Evolutionary conservation across 495 filamentous ascomycete genomes (phyloP), one percentile per base, ranked within the genome.

Genomic region (Cudoniella acicularis): DNA sequence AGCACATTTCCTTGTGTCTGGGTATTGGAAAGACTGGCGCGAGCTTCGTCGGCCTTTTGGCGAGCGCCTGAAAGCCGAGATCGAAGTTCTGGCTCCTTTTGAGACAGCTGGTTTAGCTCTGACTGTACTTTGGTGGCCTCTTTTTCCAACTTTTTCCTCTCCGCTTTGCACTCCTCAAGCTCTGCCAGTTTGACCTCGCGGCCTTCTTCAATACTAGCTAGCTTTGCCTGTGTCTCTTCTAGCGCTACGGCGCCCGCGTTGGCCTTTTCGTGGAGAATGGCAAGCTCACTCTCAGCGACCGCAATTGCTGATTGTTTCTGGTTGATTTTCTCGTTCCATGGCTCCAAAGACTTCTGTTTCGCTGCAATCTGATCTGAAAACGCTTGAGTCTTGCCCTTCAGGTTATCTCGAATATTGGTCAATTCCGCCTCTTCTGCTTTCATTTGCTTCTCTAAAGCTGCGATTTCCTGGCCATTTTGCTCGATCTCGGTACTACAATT

Each of bases 311-410:
- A 96, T 63, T 90, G 88, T 70, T 96, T 98, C 69, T 94, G 83
- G 67, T 96, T 98, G 75, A 98, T 92, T 73, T 92, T 96, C 50
- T 89, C 91, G 56, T 90, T 92, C 93, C 93, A 98, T 0, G 94
- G 94, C 75, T 97, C 93, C 9, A 98, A 80, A 1, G 89, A 87
- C 73, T 95, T 96, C 65, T 98, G 94, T 73, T 96, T 97, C 1
- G 79, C 77, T 0, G 92, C 84, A 59, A 98, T 96, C 65, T 97
- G 82, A 67, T 98, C 90, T 0, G 92, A 97, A 46, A 96, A 87
- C 21, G 84, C 87, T 70, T 98, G 91, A 0, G 94, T 98, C 75
- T 98, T 98, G 61, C 92, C 92, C 66, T 96, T 96, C 18, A 98
- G 75, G 52, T 79, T 83, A 42, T 95, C 91, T 45, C 92, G 84